A percentile compares a stretch with the other conserved stretches of the same genome.
Conservation (phyloP, 441 rosid species). For the Pelargonium australe region DNA sequence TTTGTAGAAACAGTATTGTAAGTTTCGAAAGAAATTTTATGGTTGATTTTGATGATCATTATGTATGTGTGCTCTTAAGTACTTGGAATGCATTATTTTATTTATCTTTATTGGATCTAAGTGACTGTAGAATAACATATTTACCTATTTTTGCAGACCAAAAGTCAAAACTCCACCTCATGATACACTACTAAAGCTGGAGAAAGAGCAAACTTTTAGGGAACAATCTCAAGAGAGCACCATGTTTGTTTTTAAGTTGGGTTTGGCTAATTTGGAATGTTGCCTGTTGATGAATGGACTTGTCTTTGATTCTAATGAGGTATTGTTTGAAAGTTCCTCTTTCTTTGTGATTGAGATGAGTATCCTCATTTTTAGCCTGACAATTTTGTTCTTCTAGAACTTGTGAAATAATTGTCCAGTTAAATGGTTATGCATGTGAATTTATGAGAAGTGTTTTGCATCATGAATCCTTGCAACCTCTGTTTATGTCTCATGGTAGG, state of each 20-base stretch:
- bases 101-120: slow-evolving; percentile 15
- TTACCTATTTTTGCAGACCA: slow-evolving; percentile 44
- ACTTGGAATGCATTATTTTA: neutral
- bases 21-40: slow-evolving; percentile 28
- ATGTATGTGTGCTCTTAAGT: neutral
- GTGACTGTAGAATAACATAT: neutral
- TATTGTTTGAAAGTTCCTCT: slow-evolving; percentile 28
- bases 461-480: neutral
- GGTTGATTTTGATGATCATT: slow-evolving; percentile 12
- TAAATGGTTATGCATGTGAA: neutral
- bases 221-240: slow-evolving; percentile 69
- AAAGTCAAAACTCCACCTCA: slow-evolving; percentile 82
- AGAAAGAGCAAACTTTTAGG: slow-evolving; percentile 58
- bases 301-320: slow-evolving; percentile 87
- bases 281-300: slow-evolving; percentile 94
- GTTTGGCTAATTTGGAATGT: slow-evolving; percentile 66
- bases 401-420: neutral
- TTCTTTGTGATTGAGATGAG: neutral
- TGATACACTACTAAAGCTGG: slow-evolving; percentile 72
- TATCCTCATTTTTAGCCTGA: neutral
- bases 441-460: neutral
- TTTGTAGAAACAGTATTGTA: slow-evolving; percentile 87
- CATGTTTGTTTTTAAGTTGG: slow-evolving; percentile 82
- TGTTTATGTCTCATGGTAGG: neutral
- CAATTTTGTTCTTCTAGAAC: neutral